Evolutionary conservation across 1,139 yeast species (phyloP), one percentile per base, ranked within the genome.

Genomic region (Lodderomyces orthopsilosis): DNA sequence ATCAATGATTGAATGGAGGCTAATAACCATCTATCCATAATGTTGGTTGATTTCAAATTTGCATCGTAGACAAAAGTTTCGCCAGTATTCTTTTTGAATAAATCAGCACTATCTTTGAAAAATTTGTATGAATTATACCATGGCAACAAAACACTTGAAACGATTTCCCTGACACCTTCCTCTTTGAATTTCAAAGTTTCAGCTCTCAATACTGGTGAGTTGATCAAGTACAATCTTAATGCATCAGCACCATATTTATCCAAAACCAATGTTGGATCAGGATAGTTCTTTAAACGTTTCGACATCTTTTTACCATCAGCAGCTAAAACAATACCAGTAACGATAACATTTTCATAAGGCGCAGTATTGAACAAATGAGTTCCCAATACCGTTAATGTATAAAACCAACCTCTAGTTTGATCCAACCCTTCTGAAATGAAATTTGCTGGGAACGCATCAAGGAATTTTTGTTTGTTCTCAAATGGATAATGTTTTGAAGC

Each of bases 321-420:
- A 41, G 99, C 99, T 55, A 94, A 78, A 36, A 94, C 96, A 62
- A 94, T 87, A 74, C 99, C 99, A 39, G 91, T 79, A 44, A 94
- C 98, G 65, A 93, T 89, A 55, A 93, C 96, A 64, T 94, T 94
- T 68, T 93, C 76, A 75, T 87, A 94, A 39, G 98, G 98, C 50
- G 95, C 95, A 46, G 83, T 79, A 58, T 86, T 85, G 72, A 93
- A 93, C 58, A 94, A 74, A 57, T 93, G 98, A 46, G 96, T 89
- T 64, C 98, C 98, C 58, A 94, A 77, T 22, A 94, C 97, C 36
- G 96, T 85, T 63, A 94, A 77, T 41, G 98, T 93, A 69, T 94
- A 94, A 72, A 94, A 94, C 99, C 99, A 93, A 63, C 99, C 99
- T 81, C 99, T 88, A 43, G 99, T 93, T 75, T 93, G 99, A 72